A percentile compares a stretch with the other conserved stretches of the same genome.
Evolutionary conservation across 2,329 filamentous ascomycete genomes (phyloP).

Genomic region (Decorospora gaudefroyi): DNA sequence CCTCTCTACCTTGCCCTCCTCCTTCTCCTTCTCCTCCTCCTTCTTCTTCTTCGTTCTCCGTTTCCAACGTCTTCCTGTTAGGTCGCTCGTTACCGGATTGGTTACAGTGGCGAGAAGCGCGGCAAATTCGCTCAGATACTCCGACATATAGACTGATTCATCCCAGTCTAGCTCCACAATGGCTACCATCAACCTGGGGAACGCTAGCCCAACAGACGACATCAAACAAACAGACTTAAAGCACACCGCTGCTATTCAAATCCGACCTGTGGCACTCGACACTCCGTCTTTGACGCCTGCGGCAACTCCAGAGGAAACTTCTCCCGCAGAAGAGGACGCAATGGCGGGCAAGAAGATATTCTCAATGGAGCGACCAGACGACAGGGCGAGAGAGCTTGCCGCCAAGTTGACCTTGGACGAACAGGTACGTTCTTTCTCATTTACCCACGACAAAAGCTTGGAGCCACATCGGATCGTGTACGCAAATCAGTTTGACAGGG

Average conservation of each 20-base stretch:
- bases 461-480: not conserved
- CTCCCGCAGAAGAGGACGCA: slow-evolving; percentile 26
- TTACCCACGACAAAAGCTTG: slow-evolving; percentile 12
- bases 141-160: slow-evolving; percentile 28
- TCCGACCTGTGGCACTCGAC: slow-evolving; percentile 34
- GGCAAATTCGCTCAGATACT: slow-evolving; percentile 34
- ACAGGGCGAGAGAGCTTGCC: slow-evolving; percentile 44
- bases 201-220: slow-evolving; percentile 34
- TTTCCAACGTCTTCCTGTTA: not conserved
- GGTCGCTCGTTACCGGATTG: slow-evolving; percentile 11
- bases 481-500: not conserved
- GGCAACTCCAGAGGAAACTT: slow-evolving; percentile 34
- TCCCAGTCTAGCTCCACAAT: slow-evolving; percentile 34
- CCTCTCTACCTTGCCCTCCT: slow-evolving; percentile 14
- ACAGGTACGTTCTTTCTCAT: slow-evolving; percentile 39
- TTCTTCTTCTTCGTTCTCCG: not conserved
- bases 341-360: slow-evolving; percentile 46
- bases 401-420: slow-evolving; percentile 46
- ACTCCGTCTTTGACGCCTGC: slow-evolving; percentile 38
- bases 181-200: slow-evolving; percentile 38
- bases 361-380: slow-evolving; percentile 38
- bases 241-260: slow-evolving; percentile 36
- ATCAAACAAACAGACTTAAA: slow-evolving; percentile 40
- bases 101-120: slow-evolving; percentile 32
- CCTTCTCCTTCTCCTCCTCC: slow-evolving; percentile 9